A percentile compares a stretch with the other conserved stretches of the same genome.
phyloP scores from a whole-genome alignment of 1,284 basidiomycete genomes.

The Cutaneotrichosporon sp. region DNA sequence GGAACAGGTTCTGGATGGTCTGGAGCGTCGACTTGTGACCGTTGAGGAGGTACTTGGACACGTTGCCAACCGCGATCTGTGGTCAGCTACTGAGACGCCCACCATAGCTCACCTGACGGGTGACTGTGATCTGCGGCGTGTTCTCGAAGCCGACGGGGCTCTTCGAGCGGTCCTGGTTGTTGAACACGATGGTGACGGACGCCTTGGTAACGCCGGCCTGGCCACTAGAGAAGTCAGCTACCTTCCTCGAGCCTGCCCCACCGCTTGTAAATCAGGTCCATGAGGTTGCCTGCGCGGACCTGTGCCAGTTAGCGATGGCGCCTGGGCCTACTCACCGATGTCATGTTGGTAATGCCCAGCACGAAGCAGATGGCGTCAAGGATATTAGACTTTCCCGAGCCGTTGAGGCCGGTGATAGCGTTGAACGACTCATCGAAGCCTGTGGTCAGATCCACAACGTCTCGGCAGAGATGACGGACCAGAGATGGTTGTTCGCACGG shows the following conservation, averaged over 20 bases:
- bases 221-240: slow-evolving; percentile 64
- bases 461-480: slow-evolving; percentile 29
- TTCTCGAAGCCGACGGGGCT: slow-evolving; percentile 85
- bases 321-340: slow-evolving; percentile 60
- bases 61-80: slow-evolving; percentile 87
- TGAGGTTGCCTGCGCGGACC: slow-evolving; percentile 95
- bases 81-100: slow-evolving; percentile 9
- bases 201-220: slow-evolving; percentile 97
- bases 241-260: slow-evolving; percentile 15
- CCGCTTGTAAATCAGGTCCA: slow-evolving; percentile 77
- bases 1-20: slow-evolving; percentile 88
- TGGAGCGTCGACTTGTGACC: slow-evolving; percentile 93
- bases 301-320: slow-evolving; percentile 42
- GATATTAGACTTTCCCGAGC: slow-evolving; percentile 90
- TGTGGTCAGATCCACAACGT: slow-evolving; percentile 20
- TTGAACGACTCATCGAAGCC: slow-evolving; percentile 98
- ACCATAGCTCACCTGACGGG: slow-evolving; percentile 71
- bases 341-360: slow-evolving; percentile 92
- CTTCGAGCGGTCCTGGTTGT: slow-evolving; percentile 89
- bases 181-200: slow-evolving; percentile 97
- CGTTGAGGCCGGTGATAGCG: slow-evolving; percentile 95
- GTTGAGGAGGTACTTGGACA: slow-evolving; percentile 96
- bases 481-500: slow-evolving; percentile 88
- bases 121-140: slow-evolving; percentile 89
- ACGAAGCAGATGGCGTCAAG: slow-evolving; percentile 97